Evolutionary conservation across 257 asterid genomes (phyloP).

Genomic region (Coffea eugenioides): DNA sequence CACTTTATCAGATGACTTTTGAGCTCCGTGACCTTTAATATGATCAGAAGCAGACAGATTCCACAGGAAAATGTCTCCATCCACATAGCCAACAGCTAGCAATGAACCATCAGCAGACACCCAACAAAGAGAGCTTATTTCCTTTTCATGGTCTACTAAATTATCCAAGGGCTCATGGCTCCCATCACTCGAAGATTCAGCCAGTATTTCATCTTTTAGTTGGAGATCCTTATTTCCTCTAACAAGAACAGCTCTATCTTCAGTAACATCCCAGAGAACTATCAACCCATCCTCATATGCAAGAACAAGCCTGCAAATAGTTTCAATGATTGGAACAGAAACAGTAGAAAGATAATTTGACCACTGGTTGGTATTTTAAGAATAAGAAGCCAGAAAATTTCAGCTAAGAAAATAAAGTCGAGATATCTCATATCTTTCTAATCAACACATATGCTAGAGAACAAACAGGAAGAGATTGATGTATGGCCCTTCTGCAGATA

Average conservation of each 20-base stretch:
- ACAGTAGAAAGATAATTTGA: not conserved
- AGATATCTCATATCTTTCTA: not conserved
- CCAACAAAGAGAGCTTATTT: slow-evolving; percentile 97
- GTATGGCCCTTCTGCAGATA: not conserved
- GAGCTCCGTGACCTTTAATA: slow-evolving; percentile 41
- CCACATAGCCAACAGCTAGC: slow-evolving; percentile 95
- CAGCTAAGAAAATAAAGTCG: not conserved
- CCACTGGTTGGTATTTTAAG: not conserved
- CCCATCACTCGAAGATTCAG: slow-evolving; percentile 45
- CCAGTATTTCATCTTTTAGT: slow-evolving; percentile 42
- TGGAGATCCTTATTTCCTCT: slow-evolving; percentile 65
- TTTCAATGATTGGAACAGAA: slow-evolving; percentile 3
- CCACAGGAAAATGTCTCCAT: slow-evolving; percentile 95
- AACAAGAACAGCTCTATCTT: slow-evolving; percentile 75
- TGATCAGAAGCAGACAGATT: slow-evolving; percentile 55
- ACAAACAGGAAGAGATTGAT: not conserved
- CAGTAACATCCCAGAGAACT: slow-evolving; percentile 87
- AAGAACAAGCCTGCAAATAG: slow-evolving; percentile 69
- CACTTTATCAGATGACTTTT: slow-evolving; percentile 45
- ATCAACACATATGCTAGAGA: not conserved
- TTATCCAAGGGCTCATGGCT: slow-evolving; percentile 34
- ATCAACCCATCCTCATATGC: slow-evolving; percentile 88
- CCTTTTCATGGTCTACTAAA: slow-evolving; percentile 63
- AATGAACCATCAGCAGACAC: slow-evolving; percentile 82
- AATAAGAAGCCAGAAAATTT: not conserved